phyloP scores from a whole-genome alignment of 169 alveolate genomes.

The Plasmodium fragile region DNA sequence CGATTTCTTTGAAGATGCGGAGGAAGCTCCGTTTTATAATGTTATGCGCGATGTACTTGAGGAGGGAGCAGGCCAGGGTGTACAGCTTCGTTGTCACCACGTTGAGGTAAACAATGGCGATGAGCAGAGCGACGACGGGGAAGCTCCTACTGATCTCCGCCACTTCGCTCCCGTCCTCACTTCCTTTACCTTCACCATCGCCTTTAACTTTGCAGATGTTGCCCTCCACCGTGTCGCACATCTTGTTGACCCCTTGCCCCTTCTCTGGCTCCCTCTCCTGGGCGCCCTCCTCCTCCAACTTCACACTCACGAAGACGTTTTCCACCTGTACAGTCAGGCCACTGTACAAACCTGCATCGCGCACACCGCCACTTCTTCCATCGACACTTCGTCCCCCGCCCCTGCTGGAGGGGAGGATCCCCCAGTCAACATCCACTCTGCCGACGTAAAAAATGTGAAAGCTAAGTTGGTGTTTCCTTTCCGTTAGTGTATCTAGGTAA shows the following conservation, averaged over 20 bases:
- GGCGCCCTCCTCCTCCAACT: background rate
- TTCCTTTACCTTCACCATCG: background rate
- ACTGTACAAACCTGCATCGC: background rate
- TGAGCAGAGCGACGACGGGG: background rate
- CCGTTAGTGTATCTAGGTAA: background rate
- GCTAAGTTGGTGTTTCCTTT: background rate
- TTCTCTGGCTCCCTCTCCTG: background rate
- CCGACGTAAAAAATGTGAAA: conserved; percentile 1
- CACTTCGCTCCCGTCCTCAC: no score
- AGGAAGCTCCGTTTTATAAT: background rate
- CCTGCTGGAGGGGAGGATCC: background rate
- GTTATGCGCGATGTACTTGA: background rate
- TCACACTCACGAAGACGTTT: conserved; percentile 12
- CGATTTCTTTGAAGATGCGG: background rate
- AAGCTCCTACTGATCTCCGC: background rate
- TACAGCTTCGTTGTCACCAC: background rate
- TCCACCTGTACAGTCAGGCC: conserved; percentile 13
- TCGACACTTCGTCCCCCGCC: background rate
- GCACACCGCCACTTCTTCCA: background rate
- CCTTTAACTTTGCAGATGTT: background rate
- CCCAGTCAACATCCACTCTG: conserved; percentile 8
- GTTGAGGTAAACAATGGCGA: background rate
- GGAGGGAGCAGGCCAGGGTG: background rate
- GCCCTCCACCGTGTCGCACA: background rate
- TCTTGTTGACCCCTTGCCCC: background rate